A percentile compares a stretch with the other conserved stretches of the same genome.
phyloP scores from a whole-genome alignment of 148 eudicot species.

The Amaranthus hypochondriacus region DNA sequence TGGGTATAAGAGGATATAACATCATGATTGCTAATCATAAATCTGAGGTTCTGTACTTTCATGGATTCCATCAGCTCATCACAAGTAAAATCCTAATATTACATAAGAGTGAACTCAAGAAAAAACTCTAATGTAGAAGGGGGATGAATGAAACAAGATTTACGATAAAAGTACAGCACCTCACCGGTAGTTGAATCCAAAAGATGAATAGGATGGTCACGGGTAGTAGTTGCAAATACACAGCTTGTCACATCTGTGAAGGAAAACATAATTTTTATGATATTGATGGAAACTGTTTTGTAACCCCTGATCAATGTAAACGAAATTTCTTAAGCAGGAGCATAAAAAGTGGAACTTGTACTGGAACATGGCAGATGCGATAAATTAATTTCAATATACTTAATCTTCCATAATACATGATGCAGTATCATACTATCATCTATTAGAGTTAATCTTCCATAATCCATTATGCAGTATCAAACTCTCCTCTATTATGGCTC shows the following conservation, averaged over 20 bases:
- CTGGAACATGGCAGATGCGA: not conserved
- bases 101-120: not conserved
- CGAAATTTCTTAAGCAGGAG: slow-evolving; percentile 1
- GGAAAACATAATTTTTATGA: slow-evolving; percentile 5
- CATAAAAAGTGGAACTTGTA: not conserved
- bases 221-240: slow-evolving; percentile 90
- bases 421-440: no score
- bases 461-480: no score
- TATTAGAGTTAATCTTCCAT: no score
- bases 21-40: not conserved
- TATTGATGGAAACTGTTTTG: not conserved
- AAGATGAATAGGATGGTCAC: slow-evolving; percentile 97
- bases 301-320: not conserved
- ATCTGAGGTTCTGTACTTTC: no score
- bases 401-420: no score
- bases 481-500: no score
- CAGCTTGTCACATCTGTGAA: slow-evolving; percentile 75
- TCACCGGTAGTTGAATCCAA: slow-evolving; percentile 97
- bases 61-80: not conserved
- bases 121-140: slow-evolving; percentile 6
- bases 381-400: not conserved
- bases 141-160: not conserved
- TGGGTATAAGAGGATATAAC: not conserved
- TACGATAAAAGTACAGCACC: slow-evolving; percentile 47
- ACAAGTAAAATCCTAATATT: not conserved